Base-by-base conservation (phyloP, 2,329 filamentous ascomycete species). In the Talaromyces albobiverticillius region DNA sequence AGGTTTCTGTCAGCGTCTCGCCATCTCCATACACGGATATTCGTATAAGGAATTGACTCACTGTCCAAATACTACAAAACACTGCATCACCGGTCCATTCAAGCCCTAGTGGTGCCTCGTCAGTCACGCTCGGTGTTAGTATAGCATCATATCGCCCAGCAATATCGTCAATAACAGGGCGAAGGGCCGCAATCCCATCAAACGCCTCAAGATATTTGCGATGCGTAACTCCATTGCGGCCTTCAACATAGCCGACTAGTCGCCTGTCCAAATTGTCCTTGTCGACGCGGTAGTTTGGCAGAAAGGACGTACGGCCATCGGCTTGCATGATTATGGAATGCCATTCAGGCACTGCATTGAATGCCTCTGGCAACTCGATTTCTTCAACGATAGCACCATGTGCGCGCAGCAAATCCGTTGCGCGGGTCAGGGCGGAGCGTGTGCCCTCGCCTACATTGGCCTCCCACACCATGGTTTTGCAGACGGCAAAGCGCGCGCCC, bases 301-400 rank as follows among this genome's bases (percentile, higher is more conserved):
- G 22, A 20, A 31, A 32, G 13, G 46, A 11, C 29, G 16, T 32
- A 31, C 23, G 70, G 1, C 80, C 83, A 41, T 87, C 84, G 2
- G 71, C 71, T 3, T 72, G 66, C 0, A 84, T 72, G 0, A 85
- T 69, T 1, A 71, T 71, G 0, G 67, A 63, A 60, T 85, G 80
- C 79, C 79, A 85, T n/a, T 74, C 64, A 1, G 75, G 74, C 20
- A 83, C 62, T 2, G 70, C 64, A 3, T 70, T 65, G 55, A 86
- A 81, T 0, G 14, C 26, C 0, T 70, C 51, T 0, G 80, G 80
- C 1, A 87, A 68, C 0, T 74, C 69, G 1, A 87, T 68, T 43
- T 86, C 82, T 9, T 82, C 77, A 0, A 87, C 76, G 4, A 71
- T 64, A 0, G 82, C 84, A 0, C 83, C 83, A 6, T 80, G 71